phyloP scores from a whole-genome alignment of 805 yeast species.

The Henningerozyma blattae region DNA sequence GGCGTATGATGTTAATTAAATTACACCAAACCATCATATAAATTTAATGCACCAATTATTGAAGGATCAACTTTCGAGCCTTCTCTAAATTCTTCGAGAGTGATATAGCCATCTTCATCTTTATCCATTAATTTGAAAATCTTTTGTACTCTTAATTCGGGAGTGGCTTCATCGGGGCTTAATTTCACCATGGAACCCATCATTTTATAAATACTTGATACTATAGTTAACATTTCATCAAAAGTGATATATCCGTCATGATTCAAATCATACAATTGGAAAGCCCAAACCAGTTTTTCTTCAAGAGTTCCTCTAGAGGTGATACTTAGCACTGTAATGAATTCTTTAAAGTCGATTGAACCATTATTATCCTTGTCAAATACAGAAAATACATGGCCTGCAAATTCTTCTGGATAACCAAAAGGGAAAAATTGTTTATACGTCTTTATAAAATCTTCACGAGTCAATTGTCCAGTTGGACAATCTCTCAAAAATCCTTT shows the following conservation, averaged over 20 bases:
- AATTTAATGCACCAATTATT: conserved; percentile 60
- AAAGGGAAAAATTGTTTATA: conserved; percentile 97
- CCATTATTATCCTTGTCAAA: conserved; percentile 78
- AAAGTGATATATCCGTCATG: conserved; percentile 65
- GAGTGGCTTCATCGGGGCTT: conserved; percentile 83
- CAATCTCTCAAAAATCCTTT: conserved; percentile 92
- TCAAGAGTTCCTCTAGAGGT: conserved; percentile 78
- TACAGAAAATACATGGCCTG: conserved; percentile 76
- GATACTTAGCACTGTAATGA: conserved; percentile 74
- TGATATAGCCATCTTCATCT: conserved; percentile 54
- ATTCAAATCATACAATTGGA: conserved; percentile 74
- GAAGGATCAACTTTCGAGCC: conserved; percentile 72
- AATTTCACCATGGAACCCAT: conserved; percentile 87
- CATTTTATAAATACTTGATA: conserved; percentile 83
- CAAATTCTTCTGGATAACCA: conserved; percentile 91
- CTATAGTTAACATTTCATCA: conserved; percentile 69
- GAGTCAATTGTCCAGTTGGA: conserved; percentile 78
- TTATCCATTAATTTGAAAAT: conserved; percentile 67
- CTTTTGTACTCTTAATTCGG: conserved; percentile 76
- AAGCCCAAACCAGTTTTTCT: conserved; percentile 84
- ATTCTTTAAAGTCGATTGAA: conserved; percentile 81
- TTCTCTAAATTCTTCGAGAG: conserved; percentile 74
- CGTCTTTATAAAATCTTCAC: conserved; percentile 80
- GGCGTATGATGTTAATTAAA: not conserved
- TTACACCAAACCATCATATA: conserved; percentile 70